phyloP scores from a whole-genome alignment of 768 basidiomycete genomes.

The Tylopilus subfusipes region DNA sequence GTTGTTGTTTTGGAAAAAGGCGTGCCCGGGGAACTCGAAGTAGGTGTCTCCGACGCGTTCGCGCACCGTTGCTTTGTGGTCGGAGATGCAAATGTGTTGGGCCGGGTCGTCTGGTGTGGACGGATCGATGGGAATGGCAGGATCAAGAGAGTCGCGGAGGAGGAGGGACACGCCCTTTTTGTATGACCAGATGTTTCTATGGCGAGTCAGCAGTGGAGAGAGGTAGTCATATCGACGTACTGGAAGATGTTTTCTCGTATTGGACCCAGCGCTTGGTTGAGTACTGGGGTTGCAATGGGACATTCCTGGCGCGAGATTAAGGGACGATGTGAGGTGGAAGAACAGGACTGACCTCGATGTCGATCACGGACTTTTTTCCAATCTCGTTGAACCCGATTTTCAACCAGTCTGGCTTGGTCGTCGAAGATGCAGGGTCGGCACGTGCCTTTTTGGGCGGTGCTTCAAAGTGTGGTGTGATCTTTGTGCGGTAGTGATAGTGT shows the following conservation, averaged over 20 bases:
- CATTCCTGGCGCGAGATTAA: constrained; percentile 59
- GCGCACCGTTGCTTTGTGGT: constrained; percentile 76
- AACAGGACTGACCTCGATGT: constrained; percentile 74
- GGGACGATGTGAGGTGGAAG: background rate
- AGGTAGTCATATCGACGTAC: constrained; percentile 22
- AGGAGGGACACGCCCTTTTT: constrained; percentile 87
- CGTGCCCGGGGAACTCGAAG: constrained; percentile 83
- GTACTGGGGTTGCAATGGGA: constrained; percentile 78
- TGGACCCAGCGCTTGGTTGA: constrained; percentile 63
- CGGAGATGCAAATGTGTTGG: constrained; percentile 76
- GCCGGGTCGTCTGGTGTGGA: constrained; percentile 39
- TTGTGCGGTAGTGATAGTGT: constrained; percentile 91
- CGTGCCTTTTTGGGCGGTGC: constrained; percentile 52
- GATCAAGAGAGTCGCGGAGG: constrained; percentile 76
- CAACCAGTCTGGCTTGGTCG: constrained; percentile 60
- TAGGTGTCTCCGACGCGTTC: constrained; percentile 77
- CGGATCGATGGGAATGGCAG: constrained; percentile 21
- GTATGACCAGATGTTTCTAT: constrained; percentile 75
- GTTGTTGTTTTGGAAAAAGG: constrained; percentile 99
- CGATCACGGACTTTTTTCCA: constrained; percentile 70
- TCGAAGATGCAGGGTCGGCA: background rate
- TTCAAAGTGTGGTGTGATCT: constrained; percentile 96
- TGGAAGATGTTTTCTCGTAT: constrained; percentile 65
- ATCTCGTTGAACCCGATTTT: constrained; percentile 88
- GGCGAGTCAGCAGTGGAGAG: constrained; percentile 2